Evolutionary conservation across 2,329 filamentous ascomycete species (phyloP), one percentile per base, ranked within the genome.

Genomic region (Diaporthe longicolla): DNA sequence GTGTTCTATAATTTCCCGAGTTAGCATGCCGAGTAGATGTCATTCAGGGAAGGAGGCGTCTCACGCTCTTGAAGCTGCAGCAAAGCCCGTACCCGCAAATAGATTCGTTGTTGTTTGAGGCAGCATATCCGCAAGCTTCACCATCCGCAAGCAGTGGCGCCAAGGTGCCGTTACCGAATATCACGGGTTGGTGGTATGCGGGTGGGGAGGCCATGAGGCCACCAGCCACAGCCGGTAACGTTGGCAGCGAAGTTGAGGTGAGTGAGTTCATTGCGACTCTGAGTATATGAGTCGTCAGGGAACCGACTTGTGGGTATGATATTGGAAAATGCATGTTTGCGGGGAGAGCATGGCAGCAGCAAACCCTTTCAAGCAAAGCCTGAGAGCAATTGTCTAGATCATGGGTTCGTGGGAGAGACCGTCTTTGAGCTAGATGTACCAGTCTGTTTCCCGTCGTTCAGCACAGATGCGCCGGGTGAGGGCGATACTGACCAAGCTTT

Each of bases 11-110:
- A 35, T 43, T 57, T 35, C 19, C 24, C 52, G 8, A 24, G 40
- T 65, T 8, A 54, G 50, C 35, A 29, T 40, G 24, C 19, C 32
- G 24, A 40, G 32, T 32, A 32, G 5, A 65, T 43, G 26, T 8
- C n/a, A 17, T 50, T 24, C 21, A 32, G 17, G 13, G 54, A 0
- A 48, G 9, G 24, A 19, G 17, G 43, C 26, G 24, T 10, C 50
- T 63, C 37, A 68, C 63, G 15, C 15, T 52, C 37, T 69, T 15
- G 6, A 50, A 9, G n/a, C 37, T 68, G 40, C 71, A 72, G 61
- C 71, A 72, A 48, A 72, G 71, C 26, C 52, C 61, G 3, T 45
- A 4, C 8, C 65, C 40, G 54, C 65, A 70, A 48, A 61, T 32
- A 29, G 54, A 45, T 9, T 13, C 43, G 13, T 19, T 13, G 29